A percentile compares a stretch with the other conserved stretches of the same genome.
phyloP scores from a whole-genome alignment of 257 asterid species.

The Fraxinus anomala region DNA sequence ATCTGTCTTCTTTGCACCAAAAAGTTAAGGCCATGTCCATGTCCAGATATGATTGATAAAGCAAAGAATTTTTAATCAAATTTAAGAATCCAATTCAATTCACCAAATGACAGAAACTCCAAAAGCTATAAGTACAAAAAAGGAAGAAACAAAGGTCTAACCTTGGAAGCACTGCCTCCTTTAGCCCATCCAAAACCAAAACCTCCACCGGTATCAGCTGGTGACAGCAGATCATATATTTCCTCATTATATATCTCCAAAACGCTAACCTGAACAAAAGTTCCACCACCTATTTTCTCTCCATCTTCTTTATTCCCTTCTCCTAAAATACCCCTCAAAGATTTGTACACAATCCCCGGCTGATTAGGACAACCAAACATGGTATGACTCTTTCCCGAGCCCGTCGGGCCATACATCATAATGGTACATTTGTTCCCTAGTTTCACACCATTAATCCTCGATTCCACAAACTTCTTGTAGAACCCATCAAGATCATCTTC shows the following conservation, averaged over 20 bases:
- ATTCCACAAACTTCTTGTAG: conserved; percentile 69
- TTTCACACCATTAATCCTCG: conserved; percentile 78
- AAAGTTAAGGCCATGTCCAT: background rate
- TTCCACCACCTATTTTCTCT: conserved; percentile 53
- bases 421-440: conserved; percentile 85
- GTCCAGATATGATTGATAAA: background rate
- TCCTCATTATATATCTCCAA: conserved; percentile 94
- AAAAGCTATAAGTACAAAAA: too few species aligned
- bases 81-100: background rate
- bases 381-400: conserved; percentile 40
- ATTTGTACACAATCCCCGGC: background rate
- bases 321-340: background rate
- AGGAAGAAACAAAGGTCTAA: conserved; percentile 11
- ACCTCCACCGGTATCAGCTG: conserved; percentile 62
- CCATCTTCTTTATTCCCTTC: conserved; percentile 40
- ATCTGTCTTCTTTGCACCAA: too few species aligned
- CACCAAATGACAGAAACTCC: background rate
- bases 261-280: conserved; percentile 84
- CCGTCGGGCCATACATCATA: conserved; percentile 99
- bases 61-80: background rate
- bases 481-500: conserved; percentile 75
- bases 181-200: conserved; percentile 78
- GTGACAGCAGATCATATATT: conserved; percentile 70
- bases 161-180: conserved; percentile 78
- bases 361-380: background rate